Evolutionary conservation across 805 yeast genomes (phyloP).

Genomic region (Starmerella vaccinii): DNA sequence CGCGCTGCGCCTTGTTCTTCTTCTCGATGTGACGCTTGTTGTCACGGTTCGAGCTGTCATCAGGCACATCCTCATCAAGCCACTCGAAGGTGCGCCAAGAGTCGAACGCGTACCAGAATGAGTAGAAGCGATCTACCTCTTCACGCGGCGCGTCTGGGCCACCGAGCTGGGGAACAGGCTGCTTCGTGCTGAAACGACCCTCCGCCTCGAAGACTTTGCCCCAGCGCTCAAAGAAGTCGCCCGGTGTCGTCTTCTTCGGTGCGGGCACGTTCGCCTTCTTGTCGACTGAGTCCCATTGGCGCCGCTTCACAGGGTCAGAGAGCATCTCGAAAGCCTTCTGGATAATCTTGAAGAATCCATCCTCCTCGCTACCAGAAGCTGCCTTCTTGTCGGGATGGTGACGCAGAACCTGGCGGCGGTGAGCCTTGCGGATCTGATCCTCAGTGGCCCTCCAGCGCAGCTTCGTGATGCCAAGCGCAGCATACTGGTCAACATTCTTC

Average conservation of each 20-base stretch:
- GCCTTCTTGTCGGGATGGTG: slow-evolving; percentile 99
- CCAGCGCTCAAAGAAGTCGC: slow-evolving; percentile 88
- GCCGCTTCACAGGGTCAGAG: slow-evolving; percentile 76
- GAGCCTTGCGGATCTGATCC: slow-evolving; percentile 90
- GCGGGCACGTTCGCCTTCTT: slow-evolving; percentile 74
- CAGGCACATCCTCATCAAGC: slow-evolving; percentile 98
- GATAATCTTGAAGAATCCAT: slow-evolving; percentile 93
- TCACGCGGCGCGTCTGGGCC: slow-evolving; percentile 53
- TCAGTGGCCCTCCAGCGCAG: slow-evolving; percentile 85
- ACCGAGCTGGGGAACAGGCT: slow-evolving; percentile 83
- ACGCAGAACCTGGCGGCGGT: slow-evolving; percentile 89
- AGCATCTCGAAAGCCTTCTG: slow-evolving; percentile 92
- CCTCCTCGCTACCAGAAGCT: slow-evolving; percentile 78
- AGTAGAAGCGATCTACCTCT: slow-evolving; percentile 79
- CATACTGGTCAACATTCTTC: slow-evolving; percentile 93
- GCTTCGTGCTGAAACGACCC: slow-evolving; percentile 82
- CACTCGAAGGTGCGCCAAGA: slow-evolving; percentile 98
- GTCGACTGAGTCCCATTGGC: slow-evolving; percentile 93
- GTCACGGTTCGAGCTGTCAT: slow-evolving; percentile 97
- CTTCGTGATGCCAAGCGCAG: slow-evolving; percentile 86
- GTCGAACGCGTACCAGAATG: slow-evolving; percentile 86
- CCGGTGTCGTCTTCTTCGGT: slow-evolving; percentile 51
- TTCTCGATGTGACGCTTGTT: slow-evolving; percentile 97
- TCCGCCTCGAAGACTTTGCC: slow-evolving; percentile 84
- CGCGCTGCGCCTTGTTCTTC: slow-evolving; percentile 92